Base-by-base conservation (phyloP, 192 early-diverging fungal genomes). In the Helicostylum pulchrum region DNA sequence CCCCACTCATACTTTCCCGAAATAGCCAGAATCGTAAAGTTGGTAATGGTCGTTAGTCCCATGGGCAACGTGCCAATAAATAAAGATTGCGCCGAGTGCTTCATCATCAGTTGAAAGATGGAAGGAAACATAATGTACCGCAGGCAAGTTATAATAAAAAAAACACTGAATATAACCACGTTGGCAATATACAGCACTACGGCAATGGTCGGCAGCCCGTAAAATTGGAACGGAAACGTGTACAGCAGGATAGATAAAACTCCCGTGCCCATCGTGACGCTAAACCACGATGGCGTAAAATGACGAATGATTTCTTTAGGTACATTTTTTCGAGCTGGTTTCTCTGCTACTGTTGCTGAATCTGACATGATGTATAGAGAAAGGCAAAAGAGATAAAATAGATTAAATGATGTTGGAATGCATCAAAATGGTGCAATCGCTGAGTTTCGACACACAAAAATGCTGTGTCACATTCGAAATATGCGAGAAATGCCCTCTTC, bases 211-310 rank as follows among this genome's bases (percentile, higher is more conserved):
- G 60, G 58, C 8, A 78, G 71, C 4, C 72, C 78, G 1, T 43
- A 15, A 45, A 71, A 73, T 36, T 66, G 49, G 49, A 79, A 79
- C 34, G 83, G 83, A 20, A 79, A 77, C 31, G 20, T 62, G 50
- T 73, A 44, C 0, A 83, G 44, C 26, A 81, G 48, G 1, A 68
- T 36, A 3, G 67, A 68, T 0, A 69, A 51, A 39, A 75, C 73
- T 11, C 83, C 83, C 12, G 83, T 85, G 36, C 83, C 79, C 80
- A 83, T 82, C 2, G 70, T 74, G 6, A 70, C 63, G 1, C 67
- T 76, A 62, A 80, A 85, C 81, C 81, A 85, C n/a, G 81, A 78
- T 3, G 83, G 83, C 17, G 73, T 83, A 44, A 85, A 85, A 32
- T 80, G 72, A 14, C 31, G 43, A 19, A 64, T 54, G 7, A 39